A percentile compares a stretch with the other conserved stretches of the same genome.
These are phyloP conservation scores for Manihot esculenta DNA, from an alignment of 441 rosid genomes.

Conservation along the genomic window DNA sequence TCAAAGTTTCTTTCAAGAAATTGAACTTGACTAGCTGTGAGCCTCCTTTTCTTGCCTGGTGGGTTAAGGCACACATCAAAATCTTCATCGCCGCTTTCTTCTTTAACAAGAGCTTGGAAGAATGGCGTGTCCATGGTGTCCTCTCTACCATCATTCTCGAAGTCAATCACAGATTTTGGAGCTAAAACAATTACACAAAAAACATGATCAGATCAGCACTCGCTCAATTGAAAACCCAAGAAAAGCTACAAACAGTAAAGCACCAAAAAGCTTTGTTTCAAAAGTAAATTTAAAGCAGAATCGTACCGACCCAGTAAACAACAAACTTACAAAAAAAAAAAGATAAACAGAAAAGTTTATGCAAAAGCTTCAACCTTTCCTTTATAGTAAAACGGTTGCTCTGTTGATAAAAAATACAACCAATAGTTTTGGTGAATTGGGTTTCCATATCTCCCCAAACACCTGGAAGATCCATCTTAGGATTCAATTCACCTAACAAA, in stretches of 20 bases:
- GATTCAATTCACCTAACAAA: background rate
- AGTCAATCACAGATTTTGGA: constrained; percentile 26
- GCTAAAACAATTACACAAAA: constrained; percentile 23
- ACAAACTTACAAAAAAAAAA: background rate
- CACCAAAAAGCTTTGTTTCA: background rate
- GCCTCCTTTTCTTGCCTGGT: constrained; percentile 55
- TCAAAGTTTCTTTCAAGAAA: constrained; percentile 62
- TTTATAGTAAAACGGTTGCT: background rate
- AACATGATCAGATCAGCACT: background rate
- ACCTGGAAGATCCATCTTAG: background rate
- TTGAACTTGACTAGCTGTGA: constrained; percentile 45
- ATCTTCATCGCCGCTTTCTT: constrained; percentile 37
- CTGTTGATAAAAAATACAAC: constrained; percentile 5
- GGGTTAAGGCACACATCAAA: constrained; percentile 24
- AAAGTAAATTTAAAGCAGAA: background rate
- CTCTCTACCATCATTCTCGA: constrained; percentile 19
- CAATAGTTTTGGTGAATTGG: background rate
- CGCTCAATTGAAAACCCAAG: background rate
- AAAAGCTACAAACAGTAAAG: background rate
- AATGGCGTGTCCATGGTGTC: constrained; percentile 13
- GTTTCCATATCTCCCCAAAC: background rate
- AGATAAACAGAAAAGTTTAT: background rate
- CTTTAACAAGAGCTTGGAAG: constrained; percentile 32
- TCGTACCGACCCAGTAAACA: background rate
- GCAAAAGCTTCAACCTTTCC: constrained; percentile 7